Conservation (phyloP, 2,329 filamentous ascomycete genomes). For the Ophiocordyceps unilateralis region DNA sequence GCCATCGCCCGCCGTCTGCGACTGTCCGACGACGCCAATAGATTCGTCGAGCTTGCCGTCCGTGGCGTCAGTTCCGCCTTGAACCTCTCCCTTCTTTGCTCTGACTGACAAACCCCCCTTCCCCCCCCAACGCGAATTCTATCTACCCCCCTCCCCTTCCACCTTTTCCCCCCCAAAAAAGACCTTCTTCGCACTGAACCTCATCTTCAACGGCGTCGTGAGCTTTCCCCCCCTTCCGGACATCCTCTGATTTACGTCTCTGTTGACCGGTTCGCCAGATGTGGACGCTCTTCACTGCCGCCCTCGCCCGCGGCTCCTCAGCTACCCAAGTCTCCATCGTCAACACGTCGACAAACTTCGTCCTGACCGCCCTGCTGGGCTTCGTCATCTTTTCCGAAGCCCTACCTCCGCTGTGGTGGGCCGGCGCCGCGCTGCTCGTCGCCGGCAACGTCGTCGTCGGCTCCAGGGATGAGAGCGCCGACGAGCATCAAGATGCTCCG, state of each 20-base stretch:
- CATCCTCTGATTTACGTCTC: too few relatives aligned
- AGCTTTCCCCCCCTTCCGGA: too few relatives aligned
- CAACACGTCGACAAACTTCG: constrained; percentile 69
- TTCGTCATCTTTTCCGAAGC: constrained; percentile 53
- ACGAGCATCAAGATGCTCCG: neutral
- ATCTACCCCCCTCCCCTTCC: constrained; percentile 2
- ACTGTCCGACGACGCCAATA: constrained; percentile 20
- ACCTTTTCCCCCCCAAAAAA: too few relatives aligned
- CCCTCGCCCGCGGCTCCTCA: constrained; percentile 55
- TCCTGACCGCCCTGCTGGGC: constrained; percentile 59
- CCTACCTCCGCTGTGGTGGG: constrained; percentile 60
- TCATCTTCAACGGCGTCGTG: constrained; percentile 57
- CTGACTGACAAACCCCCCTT: neutral
- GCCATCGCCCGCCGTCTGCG: constrained; percentile 26
- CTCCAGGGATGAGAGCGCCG: constrained; percentile 38
- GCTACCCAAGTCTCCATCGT: constrained; percentile 69
- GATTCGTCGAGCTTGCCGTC: constrained; percentile 28
- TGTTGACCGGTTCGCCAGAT: too few relatives aligned
- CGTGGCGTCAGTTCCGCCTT: constrained; percentile 27
- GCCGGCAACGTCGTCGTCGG: constrained; percentile 67
- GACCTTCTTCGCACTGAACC: constrained; percentile 60
- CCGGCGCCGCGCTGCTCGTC: constrained; percentile 54
- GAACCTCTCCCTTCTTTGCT: too few relatives aligned
- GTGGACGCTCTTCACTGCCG: constrained; percentile 71
- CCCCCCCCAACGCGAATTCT: neutral